Conservation (phyloP, 176 grass and related monocot species). For the Thalia dealbata region DNA sequence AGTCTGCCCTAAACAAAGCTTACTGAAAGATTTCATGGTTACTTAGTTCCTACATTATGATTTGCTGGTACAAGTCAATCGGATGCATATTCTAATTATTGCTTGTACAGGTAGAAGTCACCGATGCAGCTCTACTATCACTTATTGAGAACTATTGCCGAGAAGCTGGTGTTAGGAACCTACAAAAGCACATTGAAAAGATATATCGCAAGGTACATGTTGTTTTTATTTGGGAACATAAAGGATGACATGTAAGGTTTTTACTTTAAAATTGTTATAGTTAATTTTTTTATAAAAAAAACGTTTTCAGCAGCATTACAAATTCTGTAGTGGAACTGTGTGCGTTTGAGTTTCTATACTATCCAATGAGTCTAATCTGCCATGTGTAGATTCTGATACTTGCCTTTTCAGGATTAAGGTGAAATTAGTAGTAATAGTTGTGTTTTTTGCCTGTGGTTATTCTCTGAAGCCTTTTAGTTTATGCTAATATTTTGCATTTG, state of each 20-base stretch:
- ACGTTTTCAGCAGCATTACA: too few species aligned
- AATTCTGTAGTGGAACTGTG: too few species aligned
- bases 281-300: too few species aligned
- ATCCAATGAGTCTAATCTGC: not conserved
- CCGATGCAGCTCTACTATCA: slow-evolving; percentile 84
- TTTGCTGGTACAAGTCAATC: not conserved
- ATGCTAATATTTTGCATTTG: not conserved
- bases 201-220: slow-evolving; percentile 93
- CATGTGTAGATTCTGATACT: too few species aligned
- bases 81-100: not conserved
- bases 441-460: not conserved
- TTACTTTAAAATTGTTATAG: too few species aligned
- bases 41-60: not conserved
- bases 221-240: not conserved
- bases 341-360: not conserved
- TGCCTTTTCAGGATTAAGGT: not conserved
- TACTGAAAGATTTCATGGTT: too few species aligned
- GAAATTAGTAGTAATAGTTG: not conserved
- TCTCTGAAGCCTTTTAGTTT: not conserved
- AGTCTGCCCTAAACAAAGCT: too few species aligned
- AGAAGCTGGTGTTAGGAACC: slow-evolving; percentile 97
- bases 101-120: slow-evolving; percentile 78
- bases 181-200: slow-evolving; percentile 98
- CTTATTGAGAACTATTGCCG: slow-evolving; percentile 93
- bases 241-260: not conserved